Base-by-base conservation (phyloP, 2,329 filamentous ascomycete species). In the Pestalotiopsis sp. region DNA sequence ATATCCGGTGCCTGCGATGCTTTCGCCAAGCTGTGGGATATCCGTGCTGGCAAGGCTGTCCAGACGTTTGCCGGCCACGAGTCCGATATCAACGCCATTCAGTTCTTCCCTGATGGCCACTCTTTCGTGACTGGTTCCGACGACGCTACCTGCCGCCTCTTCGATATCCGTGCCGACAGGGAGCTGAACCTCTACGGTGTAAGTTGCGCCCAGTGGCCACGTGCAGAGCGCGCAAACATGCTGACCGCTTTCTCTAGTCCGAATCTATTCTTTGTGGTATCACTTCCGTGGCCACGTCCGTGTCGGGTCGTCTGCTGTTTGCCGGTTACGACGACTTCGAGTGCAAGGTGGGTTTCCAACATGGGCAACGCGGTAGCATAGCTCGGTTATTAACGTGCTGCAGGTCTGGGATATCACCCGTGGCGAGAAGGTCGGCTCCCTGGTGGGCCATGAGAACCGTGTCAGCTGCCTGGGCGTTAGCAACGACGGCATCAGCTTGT, bases 261-360 rank as follows among this genome's bases (percentile, higher is more conserved):
- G 95, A 97, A 79, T 95, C 97, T 77, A 97, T 98, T 75, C 90
- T 98, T 65, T 99, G 96, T 80, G 96, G 96, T 76, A 98, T 99
- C 77, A 99, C 96, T 27, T 99, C 96, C 4, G 96, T 99, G 62
- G 96, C 95, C 69, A 98, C 97, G 76, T 99, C 96, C 17, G 95
- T 99, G 14, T 99, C 96, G 68, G 96, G 96, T 69, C 91, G 96
- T 79, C 86, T 99, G 76, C 86, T 99, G 55, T 99, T 99, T 80
- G 96, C 96, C 67, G 96, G 96, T 74, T 99, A 99, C 78, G 96
- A 99, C 78, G 96, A 99, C 80, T 99, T 97, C 77, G 96, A 99
- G 84, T 99, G 96, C 95, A 99, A 98, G 92, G 95, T 97, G 85
- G 77, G 90, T 76, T n/a, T 36, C 27, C 52, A 38, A 27, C 39